phyloP scores from a whole-genome alignment of 192 early-diverging fungal genomes.

The Mycoemilia scoparia region DNA sequence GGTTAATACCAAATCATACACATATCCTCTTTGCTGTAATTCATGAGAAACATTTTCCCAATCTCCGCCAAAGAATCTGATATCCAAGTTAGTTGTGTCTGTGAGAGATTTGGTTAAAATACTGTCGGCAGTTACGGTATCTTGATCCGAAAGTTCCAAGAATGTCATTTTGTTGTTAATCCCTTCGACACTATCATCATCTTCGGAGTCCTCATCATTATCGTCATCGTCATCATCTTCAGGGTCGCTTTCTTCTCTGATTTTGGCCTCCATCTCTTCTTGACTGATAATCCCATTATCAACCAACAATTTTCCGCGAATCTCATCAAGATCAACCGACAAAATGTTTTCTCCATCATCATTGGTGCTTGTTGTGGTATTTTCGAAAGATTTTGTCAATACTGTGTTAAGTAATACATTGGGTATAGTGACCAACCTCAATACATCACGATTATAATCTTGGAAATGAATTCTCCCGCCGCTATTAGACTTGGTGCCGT shows the following conservation, averaged over 20 bases:
- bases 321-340: constrained; percentile 22
- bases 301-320: constrained; percentile 19
- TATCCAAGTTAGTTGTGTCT: too few relatives aligned
- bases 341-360: constrained; percentile 13
- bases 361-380: background rate
- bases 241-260: constrained; percentile 14
- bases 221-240: constrained; percentile 22
- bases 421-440: constrained; percentile 75
- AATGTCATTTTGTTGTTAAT: too few relatives aligned
- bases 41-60: constrained; percentile 34
- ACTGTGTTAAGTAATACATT: constrained; percentile 73
- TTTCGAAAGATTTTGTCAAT: too few relatives aligned
- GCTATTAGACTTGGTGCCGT: too few relatives aligned
- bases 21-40: constrained; percentile 28
- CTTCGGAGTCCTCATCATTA: constrained; percentile 8
- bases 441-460: constrained; percentile 82
- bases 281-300: too few relatives aligned
- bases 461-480: constrained; percentile 88
- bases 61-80: constrained; percentile 40
- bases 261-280: constrained; percentile 10
- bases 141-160: too few relatives aligned
- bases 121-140: too few relatives aligned
- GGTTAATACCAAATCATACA: constrained; percentile 54
- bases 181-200: constrained; percentile 2
- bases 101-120: too few relatives aligned